Percentiles rank a stretch among this genome's conserved stretches.
Evolutionary conservation across 129 eudicot genomes (phyloP).

Genomic region (Pulicaria dysenterica): DNA sequence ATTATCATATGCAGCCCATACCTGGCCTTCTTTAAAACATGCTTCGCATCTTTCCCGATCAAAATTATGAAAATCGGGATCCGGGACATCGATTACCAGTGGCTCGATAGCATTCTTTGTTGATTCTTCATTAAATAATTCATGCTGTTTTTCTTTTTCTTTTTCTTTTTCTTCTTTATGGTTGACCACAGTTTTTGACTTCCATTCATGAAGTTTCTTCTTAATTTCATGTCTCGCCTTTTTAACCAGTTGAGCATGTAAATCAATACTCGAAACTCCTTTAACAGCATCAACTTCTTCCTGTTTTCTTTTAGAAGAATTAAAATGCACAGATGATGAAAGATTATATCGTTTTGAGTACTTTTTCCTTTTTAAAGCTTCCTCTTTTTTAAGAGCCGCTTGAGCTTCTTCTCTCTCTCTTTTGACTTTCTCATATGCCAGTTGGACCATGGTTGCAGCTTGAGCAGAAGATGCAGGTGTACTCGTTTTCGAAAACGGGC

Average conservation of each 20-base stretch:
- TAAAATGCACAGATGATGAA: conserved; percentile 31
- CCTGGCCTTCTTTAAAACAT: conserved; percentile 63
- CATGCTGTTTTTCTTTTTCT: conserved; percentile 13
- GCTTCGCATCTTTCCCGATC: conserved; percentile 50
- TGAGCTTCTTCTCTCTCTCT: conserved; percentile 81
- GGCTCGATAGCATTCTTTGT: conserved; percentile 23
- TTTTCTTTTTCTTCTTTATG: conserved; percentile 26
- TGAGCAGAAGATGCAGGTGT: conserved; percentile 55
- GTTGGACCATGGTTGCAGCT: conserved; percentile 82
- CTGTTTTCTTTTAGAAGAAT: not conserved
- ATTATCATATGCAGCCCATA: conserved; percentile 83
- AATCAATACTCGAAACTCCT: conserved; percentile 29
- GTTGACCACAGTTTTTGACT: conserved; percentile 33
- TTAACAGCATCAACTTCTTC: conserved; percentile 13
- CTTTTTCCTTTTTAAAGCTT: conserved; percentile 56
- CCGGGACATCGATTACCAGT: conserved; percentile 54
- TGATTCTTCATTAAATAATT: conserved; percentile 1
- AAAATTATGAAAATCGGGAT: conserved; percentile 70
- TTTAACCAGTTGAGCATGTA: conserved; percentile 44
- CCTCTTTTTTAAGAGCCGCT: conserved; percentile 71
- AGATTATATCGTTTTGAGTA: conserved; percentile 36
- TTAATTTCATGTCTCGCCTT: conserved; percentile 60
- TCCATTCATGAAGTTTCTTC: conserved; percentile 44
- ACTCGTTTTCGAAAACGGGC: conserved; percentile 59
- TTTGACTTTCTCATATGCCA: conserved; percentile 78